phyloP scores from a whole-genome alignment of 768 basidiomycete genomes.

The Leccinum boreale region DNA sequence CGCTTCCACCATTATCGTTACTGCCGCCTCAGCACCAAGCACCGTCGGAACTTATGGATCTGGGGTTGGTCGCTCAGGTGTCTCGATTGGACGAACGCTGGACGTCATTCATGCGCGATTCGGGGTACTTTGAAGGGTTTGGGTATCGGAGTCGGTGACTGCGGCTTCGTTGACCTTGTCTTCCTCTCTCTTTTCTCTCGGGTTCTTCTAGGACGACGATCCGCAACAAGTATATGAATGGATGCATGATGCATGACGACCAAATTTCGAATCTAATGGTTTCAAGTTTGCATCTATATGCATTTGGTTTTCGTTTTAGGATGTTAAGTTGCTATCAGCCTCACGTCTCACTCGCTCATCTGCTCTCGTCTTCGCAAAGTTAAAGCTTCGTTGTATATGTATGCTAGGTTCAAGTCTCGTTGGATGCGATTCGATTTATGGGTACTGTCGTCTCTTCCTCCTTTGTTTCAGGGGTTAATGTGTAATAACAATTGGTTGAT shows the following conservation, averaged over 20 bases:
- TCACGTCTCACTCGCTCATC: not conserved
- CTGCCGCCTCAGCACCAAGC: conserved; percentile 12
- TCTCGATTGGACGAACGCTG: conserved; percentile 56
- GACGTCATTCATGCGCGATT: conserved; percentile 61
- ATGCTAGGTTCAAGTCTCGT: not conserved
- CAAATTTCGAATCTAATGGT: not conserved
- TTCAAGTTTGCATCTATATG: not conserved
- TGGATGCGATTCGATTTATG: not conserved
- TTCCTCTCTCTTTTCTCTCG: not conserved
- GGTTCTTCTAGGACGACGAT: not conserved
- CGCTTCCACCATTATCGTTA: not conserved
- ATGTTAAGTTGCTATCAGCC: not conserved
- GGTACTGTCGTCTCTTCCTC: not conserved
- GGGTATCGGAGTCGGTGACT: conserved; percentile 26
- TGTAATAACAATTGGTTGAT: not conserved
- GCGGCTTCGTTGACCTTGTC: not conserved
- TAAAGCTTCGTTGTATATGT: not conserved
- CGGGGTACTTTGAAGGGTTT: conserved; percentile 41
- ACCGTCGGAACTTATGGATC: conserved; percentile 48
- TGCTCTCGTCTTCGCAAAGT: not conserved
- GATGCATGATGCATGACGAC: not conserved
- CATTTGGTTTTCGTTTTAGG: not conserved
- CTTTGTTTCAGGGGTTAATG: not conserved
- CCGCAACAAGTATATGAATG: not conserved
- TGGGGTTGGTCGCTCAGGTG: conserved; percentile 58